Evolutionary conservation across 2,329 filamentous ascomycete species (phyloP), one percentile per base, ranked within the genome.

Genomic region (Penicillium sp.): DNA sequence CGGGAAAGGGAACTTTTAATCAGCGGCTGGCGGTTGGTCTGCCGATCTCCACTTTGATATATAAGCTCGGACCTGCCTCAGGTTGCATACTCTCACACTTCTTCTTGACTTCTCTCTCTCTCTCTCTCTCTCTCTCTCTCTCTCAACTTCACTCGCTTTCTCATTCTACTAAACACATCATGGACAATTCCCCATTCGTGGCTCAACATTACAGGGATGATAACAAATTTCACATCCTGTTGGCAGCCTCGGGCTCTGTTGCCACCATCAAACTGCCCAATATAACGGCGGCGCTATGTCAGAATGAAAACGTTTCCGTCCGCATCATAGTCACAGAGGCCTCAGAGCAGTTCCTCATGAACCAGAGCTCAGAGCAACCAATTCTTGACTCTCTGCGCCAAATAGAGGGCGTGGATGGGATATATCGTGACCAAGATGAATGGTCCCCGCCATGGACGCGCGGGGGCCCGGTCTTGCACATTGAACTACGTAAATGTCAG

Each of bases 401-500:
- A 3, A 73, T 90, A 5, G 83, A 86, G 3, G 87, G 88, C 59
- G 89, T 97, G 6, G 91, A 95, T 41, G 89, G 81, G 18, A 81
- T 97, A 45, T 92, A 96, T 73, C 78, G 81, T 8, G 91, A 97
- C 68, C 83, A 84, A n/a, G 89, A 92, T 60, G 94, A 97, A 73
- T 97, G 92, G 92, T 77, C 73, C 1, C 74, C 79, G 11, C 85
- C 89, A 0, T 97, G 93, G 93, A 83, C 80, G 21, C 82, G 92
- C 2, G 90, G 88, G 3, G 83, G 83, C n/a, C 80, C 81, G 3
- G 96, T 99, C 44, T 75, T 97, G 52, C 94, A 99, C 68, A 97
- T 99, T 63, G 90, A 96, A 72, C 77, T 97, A 50, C 80, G 92
- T 29, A 81, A 88, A 51, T 48, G 46, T 54, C 32, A 45, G 41